Base-by-base conservation (phyloP, 306 rosid species). In the Lathyrus tuberosus region DNA sequence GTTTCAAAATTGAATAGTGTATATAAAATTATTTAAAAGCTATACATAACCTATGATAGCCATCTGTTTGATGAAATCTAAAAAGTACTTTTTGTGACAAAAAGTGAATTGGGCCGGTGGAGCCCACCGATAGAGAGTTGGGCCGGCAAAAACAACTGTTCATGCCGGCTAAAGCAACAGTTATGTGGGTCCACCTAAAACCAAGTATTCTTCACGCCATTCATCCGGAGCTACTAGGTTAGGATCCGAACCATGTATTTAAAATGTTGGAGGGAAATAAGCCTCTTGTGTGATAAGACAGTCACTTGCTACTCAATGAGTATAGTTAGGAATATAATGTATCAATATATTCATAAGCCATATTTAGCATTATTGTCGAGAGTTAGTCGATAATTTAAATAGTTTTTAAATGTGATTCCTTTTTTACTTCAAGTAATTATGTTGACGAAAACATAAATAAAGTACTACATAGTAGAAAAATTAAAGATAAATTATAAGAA, bases 111-210 rank as follows among this genome's bases (percentile, higher is more conserved):
- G 65, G 59, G 65, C 33, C 33, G 0, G n/a, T 20, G 61, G 72
- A 62, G 63, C 31, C 70, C 24, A 24, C 14, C 2, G 4, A 40
- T 26, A 12, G n/a, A 8, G 44, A 44, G 37, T 51, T 83, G 82
- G 78, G 89, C 89, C 88, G 87, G 89, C 87, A 66, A 12, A 65
- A 14, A 37, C 14, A 69, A 74, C 79, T 59, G 56, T 53, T 40
- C 31, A 65, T 37, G 83, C 87, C 92, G 80, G 86, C 87, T 35
- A 35, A 35, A 15, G 26, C 59, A n/a, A 44, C 16, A 28, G 69
- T 56, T 30, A 24, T 40, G 51, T 62, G 80, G 73, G 62, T 84
- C 84, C 76, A 17, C 65, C 69, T 10, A 52, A 6, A 38, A 7
- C 33, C 35, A 48, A 64, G 31, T 51, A 35, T 35, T n/a, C 5